Conservation (phyloP, 2,329 filamentous ascomycete species). For the Microsporum canis region DNA sequence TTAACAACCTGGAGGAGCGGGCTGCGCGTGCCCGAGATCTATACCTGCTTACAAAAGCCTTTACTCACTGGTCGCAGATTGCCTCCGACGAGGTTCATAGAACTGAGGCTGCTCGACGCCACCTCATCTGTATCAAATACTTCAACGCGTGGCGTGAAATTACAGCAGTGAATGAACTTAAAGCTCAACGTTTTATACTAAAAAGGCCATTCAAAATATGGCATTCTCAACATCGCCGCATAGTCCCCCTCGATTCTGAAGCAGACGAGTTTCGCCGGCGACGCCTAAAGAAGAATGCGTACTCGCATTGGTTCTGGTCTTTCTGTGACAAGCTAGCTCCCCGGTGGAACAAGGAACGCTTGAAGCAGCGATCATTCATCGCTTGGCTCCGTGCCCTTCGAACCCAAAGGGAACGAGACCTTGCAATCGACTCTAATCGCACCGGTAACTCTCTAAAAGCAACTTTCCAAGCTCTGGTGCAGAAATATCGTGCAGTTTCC, state of each 20-base stretch:
- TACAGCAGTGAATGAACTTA: slow-evolving; percentile 48
- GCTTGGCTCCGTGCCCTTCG: slow-evolving; percentile 32
- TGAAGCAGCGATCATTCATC: slow-evolving; percentile 32
- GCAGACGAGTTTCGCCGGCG: slow-evolving; percentile 23
- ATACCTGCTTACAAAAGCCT: slow-evolving; percentile 52
- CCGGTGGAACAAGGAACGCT: slow-evolving; percentile 31
- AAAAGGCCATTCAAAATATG: slow-evolving; percentile 46
- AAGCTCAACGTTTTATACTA: slow-evolving; percentile 41
- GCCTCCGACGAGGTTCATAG: slow-evolving; percentile 54
- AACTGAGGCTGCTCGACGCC: slow-evolving; percentile 56
- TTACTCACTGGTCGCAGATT: slow-evolving; percentile 57
- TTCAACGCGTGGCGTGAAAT: slow-evolving; percentile 60
- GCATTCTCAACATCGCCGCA: slow-evolving; percentile 32
- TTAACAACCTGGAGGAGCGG: slow-evolving; percentile 45
- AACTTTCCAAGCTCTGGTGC: slow-evolving; percentile 27
- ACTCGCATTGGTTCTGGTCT: slow-evolving; percentile 37
- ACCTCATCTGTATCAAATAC: slow-evolving; percentile 57
- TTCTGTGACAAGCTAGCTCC: slow-evolving; percentile 36
- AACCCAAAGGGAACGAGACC: slow-evolving; percentile 29
- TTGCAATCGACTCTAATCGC: slow-evolving; percentile 27
- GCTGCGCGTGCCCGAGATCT: slow-evolving; percentile 54
- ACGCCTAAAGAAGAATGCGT: slow-evolving; percentile 24
- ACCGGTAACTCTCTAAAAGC: slow-evolving; percentile 21
- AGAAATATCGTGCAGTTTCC: slow-evolving; percentile 22
- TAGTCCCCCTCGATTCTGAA: slow-evolving; percentile 26